Conservation (phyloP, 768 basidiomycete genomes). For the Tubosaeta sp. region DNA sequence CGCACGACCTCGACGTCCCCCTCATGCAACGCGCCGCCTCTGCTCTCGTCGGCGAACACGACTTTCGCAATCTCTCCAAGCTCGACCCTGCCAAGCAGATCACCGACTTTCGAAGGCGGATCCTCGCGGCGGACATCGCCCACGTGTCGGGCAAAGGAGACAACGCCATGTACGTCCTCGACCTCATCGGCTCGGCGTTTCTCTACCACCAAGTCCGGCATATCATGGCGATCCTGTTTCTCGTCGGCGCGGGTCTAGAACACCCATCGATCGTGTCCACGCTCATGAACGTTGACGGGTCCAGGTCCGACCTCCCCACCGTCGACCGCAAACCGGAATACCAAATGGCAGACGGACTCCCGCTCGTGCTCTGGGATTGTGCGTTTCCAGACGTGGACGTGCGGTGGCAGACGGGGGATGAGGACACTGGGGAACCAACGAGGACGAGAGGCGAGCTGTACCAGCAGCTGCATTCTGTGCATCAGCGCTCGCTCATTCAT, state of each 20-base stretch:
- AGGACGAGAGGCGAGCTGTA: slow-evolving; percentile 39
- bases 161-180: slow-evolving; percentile 59
- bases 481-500: slow-evolving; percentile 60
- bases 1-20: slow-evolving; percentile 58
- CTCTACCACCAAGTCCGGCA: slow-evolving; percentile 96
- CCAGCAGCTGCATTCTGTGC: slow-evolving; percentile 49
- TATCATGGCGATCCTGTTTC: slow-evolving; percentile 88
- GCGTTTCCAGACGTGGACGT: slow-evolving; percentile 64
- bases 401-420: slow-evolving; percentile 63
- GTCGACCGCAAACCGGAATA: slow-evolving; percentile 81
- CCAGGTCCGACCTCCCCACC: slow-evolving; percentile 36
- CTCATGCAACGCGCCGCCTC: slow-evolving; percentile 74
- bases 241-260: slow-evolving; percentile 81
- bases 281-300: slow-evolving; percentile 66
- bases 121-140: slow-evolving; percentile 62
- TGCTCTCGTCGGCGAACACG: slow-evolving; percentile 80
- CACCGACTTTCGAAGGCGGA: slow-evolving; percentile 65
- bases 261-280: slow-evolving; percentile 61
- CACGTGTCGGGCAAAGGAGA: slow-evolving; percentile 34
- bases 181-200: slow-evolving; percentile 85
- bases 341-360: slow-evolving; percentile 89
- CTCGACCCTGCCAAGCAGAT: slow-evolving; percentile 91
- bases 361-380: slow-evolving; percentile 91
- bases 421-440: slow-evolving; percentile 21
- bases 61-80: slow-evolving; percentile 95